Evolutionary conservation across 495 filamentous ascomycete species (phyloP), one percentile per base, ranked within the genome.

Genomic region (Lasiosphaeria ovina): DNA sequence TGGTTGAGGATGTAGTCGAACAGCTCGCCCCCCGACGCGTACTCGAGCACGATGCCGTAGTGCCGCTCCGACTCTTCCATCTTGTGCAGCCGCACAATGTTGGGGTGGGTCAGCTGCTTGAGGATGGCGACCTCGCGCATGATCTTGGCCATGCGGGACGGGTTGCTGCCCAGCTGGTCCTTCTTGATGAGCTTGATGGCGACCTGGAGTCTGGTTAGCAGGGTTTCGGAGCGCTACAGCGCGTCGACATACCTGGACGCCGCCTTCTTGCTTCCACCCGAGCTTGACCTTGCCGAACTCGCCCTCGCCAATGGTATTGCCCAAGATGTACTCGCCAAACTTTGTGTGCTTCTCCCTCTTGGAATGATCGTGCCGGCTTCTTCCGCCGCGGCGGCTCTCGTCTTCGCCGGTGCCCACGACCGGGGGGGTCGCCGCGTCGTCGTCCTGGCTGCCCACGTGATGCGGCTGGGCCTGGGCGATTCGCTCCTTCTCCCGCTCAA

Each of bases 261-360:
- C 92, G 34, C 91, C 92, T 73, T 97, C 93, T 70, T 89, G 87
- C 76, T 96, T 98, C 94, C 95, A 99, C n/a, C 94, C 94, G 66
- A 99, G 83, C 74, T 97, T 98, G 66, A 99, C 94, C 70, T 99
- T 99, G 55, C 94, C 94, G 71, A 99, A 99, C 69, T 99, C 94
- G 36, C 94, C 94, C 77, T 98, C 94, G 52, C 94, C 94, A 34
- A 99, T 87, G n/a, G 93, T 97, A 66, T 96, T 92, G 4, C 94
- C 94, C 8, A 99, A 80, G 58, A 94, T 91, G 69, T 97, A 99
- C 33, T 96, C 90, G 42, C 94, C 95, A 70, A 98, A 98, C 12
- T 87, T 89, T 24, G 87, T 92, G 60, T 92, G 90, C 76, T 95
- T 98, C 51, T 84, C 79, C 14, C 78, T 74, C 40, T 71, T 69